phyloP scores from a whole-genome alignment of 2,329 filamentous ascomycete species.

The Ilyonectria mors-panacis region DNA sequence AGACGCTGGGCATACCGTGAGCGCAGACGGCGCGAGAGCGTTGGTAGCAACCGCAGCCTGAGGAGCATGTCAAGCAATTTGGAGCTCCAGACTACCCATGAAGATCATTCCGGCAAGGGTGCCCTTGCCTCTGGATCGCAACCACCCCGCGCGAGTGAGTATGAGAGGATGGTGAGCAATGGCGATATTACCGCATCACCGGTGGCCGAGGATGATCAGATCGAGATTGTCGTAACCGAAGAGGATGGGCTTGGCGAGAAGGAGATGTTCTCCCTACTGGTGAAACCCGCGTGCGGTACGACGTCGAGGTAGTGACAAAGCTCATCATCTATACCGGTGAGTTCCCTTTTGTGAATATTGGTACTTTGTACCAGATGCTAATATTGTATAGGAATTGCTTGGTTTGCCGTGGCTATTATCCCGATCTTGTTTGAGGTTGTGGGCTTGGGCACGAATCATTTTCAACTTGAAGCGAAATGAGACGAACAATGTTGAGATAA shows the following conservation, averaged over 20 bases:
- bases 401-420: conserved; percentile 83
- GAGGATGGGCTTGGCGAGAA: conserved; percentile 74
- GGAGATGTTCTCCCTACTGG: conserved; percentile 87
- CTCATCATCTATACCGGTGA: conserved; percentile 93
- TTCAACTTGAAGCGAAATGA: conserved; percentile 48
- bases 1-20: conserved; percentile 92
- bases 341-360: conserved; percentile 46
- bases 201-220: conserved; percentile 49
- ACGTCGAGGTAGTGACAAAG: conserved; percentile 99
- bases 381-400: conserved; percentile 77
- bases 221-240: conserved; percentile 54
- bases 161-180: conserved; percentile 82
- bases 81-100: conserved; percentile 58
- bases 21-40: conserved; percentile 68
- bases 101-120: conserved; percentile 56
- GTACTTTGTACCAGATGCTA: conserved; percentile 9
- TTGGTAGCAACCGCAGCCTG: conserved; percentile 65
- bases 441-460: conserved; percentile 63
- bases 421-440: conserved; percentile 79
- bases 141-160: conserved; percentile 70
- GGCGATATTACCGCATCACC: conserved; percentile 64
- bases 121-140: conserved; percentile 62
- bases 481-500: conserved; percentile 33
- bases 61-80: conserved; percentile 60
- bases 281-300: conserved; percentile 93